These are phyloP conservation scores for Dioscorea dumetorum DNA, from an alignment of 106 monocot genomes.

Conservation along the genomic window DNA sequence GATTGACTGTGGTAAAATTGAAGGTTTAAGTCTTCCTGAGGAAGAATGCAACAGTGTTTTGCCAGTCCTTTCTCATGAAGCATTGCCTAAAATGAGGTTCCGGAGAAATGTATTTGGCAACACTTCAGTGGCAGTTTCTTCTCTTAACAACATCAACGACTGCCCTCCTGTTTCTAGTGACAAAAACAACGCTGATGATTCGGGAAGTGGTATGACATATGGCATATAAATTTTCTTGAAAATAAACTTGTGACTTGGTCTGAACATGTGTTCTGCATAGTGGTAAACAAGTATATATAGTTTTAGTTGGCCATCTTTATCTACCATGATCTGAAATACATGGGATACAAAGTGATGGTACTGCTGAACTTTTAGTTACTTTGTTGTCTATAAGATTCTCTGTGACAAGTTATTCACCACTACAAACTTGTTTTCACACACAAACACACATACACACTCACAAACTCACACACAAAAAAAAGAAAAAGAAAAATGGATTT, in stretches of 20 bases:
- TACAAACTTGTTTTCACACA: too few species aligned
- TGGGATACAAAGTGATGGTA: background rate
- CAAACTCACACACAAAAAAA: too few species aligned
- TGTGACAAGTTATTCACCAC: too few species aligned
- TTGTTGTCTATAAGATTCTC: too few species aligned
- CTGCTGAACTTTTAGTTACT: background rate
- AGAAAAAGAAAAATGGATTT: too few species aligned
- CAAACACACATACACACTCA: too few species aligned
- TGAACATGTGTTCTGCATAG: too few species aligned
- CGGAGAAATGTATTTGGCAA: constrained; percentile 14
- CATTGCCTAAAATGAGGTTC: constrained; percentile 36
- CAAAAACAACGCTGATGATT: background rate
- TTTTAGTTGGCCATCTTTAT: too few species aligned
- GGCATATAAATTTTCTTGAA: background rate
- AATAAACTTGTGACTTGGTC: background rate
- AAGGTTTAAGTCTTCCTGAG: constrained; percentile 12
- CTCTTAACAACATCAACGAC: background rate
- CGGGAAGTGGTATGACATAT: constrained; percentile 11
- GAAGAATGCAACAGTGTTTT: constrained; percentile 17
- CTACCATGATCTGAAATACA: too few species aligned
- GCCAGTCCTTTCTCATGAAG: constrained; percentile 44
- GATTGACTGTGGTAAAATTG: constrained; percentile 31
- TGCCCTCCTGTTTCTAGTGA: constrained; percentile 4
- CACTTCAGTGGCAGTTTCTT: constrained; percentile 17
- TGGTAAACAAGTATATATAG: too few species aligned